phyloP scores from a whole-genome alignment of 768 basidiomycete species.

The Boletus insuetus region DNA sequence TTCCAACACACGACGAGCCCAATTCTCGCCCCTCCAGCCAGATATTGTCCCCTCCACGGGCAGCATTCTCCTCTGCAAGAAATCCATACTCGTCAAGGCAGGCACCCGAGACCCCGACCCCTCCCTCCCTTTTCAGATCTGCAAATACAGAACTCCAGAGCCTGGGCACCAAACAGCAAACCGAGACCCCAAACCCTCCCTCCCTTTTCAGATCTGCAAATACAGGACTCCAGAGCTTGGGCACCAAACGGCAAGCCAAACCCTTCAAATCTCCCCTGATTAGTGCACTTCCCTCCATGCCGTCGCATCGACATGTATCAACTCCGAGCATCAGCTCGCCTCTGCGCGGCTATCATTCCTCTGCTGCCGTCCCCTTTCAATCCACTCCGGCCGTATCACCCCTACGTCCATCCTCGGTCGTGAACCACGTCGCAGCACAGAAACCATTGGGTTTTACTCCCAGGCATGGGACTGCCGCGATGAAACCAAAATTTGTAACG shows the following conservation, averaged over 20 bases:
- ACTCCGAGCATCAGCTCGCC: conserved; percentile 30
- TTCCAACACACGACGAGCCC: conserved; percentile 21
- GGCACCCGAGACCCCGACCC: conserved; percentile 40
- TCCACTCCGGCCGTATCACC: conserved; percentile 27
- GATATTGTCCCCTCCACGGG: conserved; percentile 19
- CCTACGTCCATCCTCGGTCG: conserved; percentile 33
- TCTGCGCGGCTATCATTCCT: conserved; percentile 1
- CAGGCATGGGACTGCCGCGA: conserved; percentile 28
- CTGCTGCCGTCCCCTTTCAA: conserved; percentile 8
- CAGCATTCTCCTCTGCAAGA: conserved; percentile 37
- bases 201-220: conserved; percentile 27
- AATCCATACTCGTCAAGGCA: conserved; percentile 32
- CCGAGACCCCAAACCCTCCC: conserved; percentile 41
- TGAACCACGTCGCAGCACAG: conserved; percentile 13
- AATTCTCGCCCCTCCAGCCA: conserved; percentile 3
- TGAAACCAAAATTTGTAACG: conserved; percentile 48
- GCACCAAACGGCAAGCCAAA: conserved; percentile 24
- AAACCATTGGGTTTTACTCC: conserved; percentile 26
- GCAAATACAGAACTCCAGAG: conserved; percentile 22
- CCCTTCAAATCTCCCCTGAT: conserved; percentile 49
- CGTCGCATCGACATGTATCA: conserved; percentile 19
- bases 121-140: conserved; percentile 27
- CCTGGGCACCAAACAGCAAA: no score
- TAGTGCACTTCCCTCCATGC: conserved; percentile 8
- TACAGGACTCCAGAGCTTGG: conserved; percentile 6